Conservation (phyloP, 2,329 filamentous ascomycete genomes). For the Rhynchosporium graminicola region DNA sequence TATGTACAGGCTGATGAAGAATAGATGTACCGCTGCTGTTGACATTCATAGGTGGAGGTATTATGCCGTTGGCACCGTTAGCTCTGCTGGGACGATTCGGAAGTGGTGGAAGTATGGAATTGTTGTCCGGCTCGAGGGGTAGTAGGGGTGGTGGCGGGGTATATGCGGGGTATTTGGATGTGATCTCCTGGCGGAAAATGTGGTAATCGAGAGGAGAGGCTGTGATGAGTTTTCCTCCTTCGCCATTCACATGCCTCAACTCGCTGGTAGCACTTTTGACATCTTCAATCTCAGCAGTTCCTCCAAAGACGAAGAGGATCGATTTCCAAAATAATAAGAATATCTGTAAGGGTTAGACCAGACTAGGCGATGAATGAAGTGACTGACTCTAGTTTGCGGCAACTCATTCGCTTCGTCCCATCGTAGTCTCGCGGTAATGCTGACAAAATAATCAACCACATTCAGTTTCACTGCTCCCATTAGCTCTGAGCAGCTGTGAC, state of each 20-base stretch:
- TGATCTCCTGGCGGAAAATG: conserved; percentile 93
- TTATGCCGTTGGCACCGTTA: conserved; percentile 61
- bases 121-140: conserved; percentile 86
- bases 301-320: conserved; percentile 81
- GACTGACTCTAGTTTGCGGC: conserved; percentile 63
- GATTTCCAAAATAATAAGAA: conserved; percentile 91
- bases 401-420: conserved; percentile 69
- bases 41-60: conserved; percentile 54
- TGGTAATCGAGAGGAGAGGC: conserved; percentile 96
- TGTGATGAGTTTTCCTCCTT: conserved; percentile 71
- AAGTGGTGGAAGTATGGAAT: conserved; percentile 83
- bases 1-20: conserved; percentile 93
- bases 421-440: conserved; percentile 65
- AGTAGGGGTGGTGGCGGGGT: conserved; percentile 82
- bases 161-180: conserved; percentile 96
- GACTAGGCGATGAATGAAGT: conserved; percentile 22
- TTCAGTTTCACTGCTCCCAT: conserved; percentile 52
- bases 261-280: conserved; percentile 74
- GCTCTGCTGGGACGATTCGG: conserved; percentile 70
- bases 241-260: conserved; percentile 44
- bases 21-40: conserved; percentile 72
- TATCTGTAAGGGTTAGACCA: conserved; percentile 50
- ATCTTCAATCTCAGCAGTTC: conserved; percentile 68
- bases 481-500: neutral
- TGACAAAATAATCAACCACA: conserved; percentile 71